Evolutionary conservation across 495 filamentous ascomycete genomes (phyloP).

Genomic region (Aeminium ludgeri): DNA sequence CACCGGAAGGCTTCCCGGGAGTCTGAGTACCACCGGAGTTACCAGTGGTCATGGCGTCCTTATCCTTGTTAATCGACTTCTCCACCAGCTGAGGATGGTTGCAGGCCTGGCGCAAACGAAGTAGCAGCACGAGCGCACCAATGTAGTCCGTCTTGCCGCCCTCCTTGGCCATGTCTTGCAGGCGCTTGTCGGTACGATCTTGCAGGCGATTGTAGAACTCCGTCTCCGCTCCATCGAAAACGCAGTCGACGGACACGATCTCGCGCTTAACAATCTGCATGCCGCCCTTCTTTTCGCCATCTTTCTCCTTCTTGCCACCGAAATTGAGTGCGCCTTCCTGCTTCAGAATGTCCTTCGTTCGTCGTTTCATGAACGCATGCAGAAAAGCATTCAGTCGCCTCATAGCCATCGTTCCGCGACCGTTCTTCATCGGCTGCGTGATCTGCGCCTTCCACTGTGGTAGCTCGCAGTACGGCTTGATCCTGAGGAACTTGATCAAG

Average conservation of each 20-base stretch:
- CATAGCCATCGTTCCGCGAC: slow-evolving; percentile 76
- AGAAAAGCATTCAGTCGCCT: slow-evolving; percentile 64
- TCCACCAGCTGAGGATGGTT: slow-evolving; percentile 83
- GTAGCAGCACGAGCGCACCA: slow-evolving; percentile 68
- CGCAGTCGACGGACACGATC: slow-evolving; percentile 58
- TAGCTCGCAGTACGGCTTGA: slow-evolving; percentile 74
- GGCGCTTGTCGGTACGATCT: slow-evolving; percentile 61
- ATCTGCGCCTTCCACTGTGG: slow-evolving; percentile 78
- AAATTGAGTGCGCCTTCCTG: slow-evolving; percentile 58
- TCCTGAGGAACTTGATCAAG: slow-evolving; percentile 80
- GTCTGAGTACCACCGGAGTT: slow-evolving; percentile 26
- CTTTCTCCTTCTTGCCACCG: slow-evolving; percentile 38
- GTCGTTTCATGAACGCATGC: slow-evolving; percentile 89
- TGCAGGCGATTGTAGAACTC: slow-evolving; percentile 76
- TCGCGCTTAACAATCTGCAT: slow-evolving; percentile 81
- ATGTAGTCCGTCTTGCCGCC: slow-evolving; percentile 57
- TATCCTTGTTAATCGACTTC: slow-evolving; percentile 68
- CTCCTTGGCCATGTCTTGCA: slow-evolving; percentile 88
- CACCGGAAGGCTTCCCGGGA: slow-evolving; percentile 30
- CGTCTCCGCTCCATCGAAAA: slow-evolving; percentile 65
- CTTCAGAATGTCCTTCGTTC: slow-evolving; percentile 88
- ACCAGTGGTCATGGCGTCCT: slow-evolving; percentile 60
- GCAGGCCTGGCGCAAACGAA: slow-evolving; percentile 81
- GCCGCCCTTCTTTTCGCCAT: slow-evolving; percentile 31
- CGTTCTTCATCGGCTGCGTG: slow-evolving; percentile 65